Percentiles rank a stretch among this genome's conserved stretches.
Conservation (phyloP, 2,329 filamentous ascomycete genomes). For the Diaporthe sp. region DNA sequence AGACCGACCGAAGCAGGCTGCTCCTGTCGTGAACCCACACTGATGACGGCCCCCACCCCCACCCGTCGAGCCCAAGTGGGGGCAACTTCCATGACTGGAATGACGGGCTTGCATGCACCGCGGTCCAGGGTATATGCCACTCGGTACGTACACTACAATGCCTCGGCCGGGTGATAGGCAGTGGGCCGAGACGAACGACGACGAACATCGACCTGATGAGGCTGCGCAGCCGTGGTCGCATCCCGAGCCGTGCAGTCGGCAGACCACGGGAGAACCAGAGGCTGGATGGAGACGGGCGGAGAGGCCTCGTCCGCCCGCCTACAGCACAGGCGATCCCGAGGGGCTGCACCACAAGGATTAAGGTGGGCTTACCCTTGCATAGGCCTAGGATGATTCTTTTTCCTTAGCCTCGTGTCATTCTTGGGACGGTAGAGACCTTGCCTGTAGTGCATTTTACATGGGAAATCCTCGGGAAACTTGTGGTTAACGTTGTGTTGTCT, state of each 20-base stretch:
- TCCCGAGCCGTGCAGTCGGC: slow-evolving; percentile 23
- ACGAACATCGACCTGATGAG: neutral
- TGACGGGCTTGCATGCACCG: slow-evolving; percentile 14
- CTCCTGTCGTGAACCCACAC: neutral
- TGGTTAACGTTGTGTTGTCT: neutral
- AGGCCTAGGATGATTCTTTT: slow-evolving; percentile 1
- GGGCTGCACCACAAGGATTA: neutral
- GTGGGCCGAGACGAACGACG: neutral
- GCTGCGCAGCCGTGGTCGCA: slow-evolving; percentile 20
- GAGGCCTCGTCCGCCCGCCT: slow-evolving; percentile 14
- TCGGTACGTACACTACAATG: neutral
- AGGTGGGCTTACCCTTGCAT: neutral
- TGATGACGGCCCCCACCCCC: neutral
- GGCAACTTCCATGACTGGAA: slow-evolving; percentile 28
- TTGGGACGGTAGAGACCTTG: neutral
- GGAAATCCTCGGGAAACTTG: slow-evolving; percentile 11
- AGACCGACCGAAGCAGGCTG: neutral
- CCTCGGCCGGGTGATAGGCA: neutral
- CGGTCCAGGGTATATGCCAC: slow-evolving; percentile 3
- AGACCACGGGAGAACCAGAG: neutral
- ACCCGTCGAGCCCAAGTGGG: slow-evolving; percentile 11
- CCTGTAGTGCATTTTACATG: neutral
- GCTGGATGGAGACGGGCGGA: slow-evolving; percentile 2
- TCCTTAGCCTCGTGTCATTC: neutral
- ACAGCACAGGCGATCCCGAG: slow-evolving; percentile 1